A percentile compares a stretch with the other conserved stretches of the same genome.
These are phyloP conservation scores for Eimeria maxima DNA, from an alignment of 169 alveolate species.

Conservation along the genomic window DNA sequence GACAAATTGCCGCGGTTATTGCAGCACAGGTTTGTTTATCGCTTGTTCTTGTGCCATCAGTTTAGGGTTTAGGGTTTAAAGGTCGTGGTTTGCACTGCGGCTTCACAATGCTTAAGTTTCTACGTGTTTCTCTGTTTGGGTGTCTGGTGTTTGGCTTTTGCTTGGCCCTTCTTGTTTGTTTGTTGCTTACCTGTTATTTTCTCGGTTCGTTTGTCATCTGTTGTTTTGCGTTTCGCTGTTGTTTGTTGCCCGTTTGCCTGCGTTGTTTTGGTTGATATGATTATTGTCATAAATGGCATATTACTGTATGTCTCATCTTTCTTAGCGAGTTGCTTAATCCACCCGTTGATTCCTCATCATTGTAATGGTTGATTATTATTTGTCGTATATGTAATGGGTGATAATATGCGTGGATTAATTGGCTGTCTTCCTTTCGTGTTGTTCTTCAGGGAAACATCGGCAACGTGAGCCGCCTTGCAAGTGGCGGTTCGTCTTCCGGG, in stretches of 20 bases:
- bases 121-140: too few relatives aligned
- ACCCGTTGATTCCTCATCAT: too few relatives aligned
- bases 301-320: too few relatives aligned
- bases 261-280: neutral
- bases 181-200: too few relatives aligned
- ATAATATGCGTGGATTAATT: neutral
- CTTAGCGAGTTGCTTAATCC: too few relatives aligned
- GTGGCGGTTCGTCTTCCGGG: neutral
- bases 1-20: slow-evolving; percentile 1
- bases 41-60: neutral
- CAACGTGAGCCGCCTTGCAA: neutral
- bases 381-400: too few relatives aligned
- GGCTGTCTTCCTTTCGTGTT: too few relatives aligned
- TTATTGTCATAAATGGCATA: too few relatives aligned
- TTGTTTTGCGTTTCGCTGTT: neutral
- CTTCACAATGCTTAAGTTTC: too few relatives aligned
- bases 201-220: neutral
- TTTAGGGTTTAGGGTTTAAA: too few relatives aligned
- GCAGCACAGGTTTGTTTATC: slow-evolving; percentile 39
- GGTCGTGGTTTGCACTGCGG: too few relatives aligned
- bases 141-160: neutral
- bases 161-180: neutral
- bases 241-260: neutral
- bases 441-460: slow-evolving; percentile 53
- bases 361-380: neutral